These are phyloP conservation scores for Cyclotella choctawhatcheeana DNA, from an alignment of 108 stramenopile species.

Conservation along the genomic window DNA sequence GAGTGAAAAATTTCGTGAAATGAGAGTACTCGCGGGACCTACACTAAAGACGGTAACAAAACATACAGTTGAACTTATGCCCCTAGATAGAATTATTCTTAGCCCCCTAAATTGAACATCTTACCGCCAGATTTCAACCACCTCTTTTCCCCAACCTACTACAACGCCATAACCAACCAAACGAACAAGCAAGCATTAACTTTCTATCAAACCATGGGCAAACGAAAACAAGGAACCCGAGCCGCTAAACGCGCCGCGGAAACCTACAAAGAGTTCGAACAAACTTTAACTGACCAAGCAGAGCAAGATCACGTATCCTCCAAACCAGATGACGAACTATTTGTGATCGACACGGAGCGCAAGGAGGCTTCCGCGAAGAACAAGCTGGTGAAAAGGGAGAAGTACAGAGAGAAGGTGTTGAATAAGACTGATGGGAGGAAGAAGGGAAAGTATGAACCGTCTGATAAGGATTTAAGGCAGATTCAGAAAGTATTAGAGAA, in stretches of 20 bases:
- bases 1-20: no score
- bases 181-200: no score
- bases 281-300: constrained; percentile 51
- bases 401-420: constrained; percentile 27
- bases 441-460: constrained; percentile 43
- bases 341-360: constrained; percentile 75
- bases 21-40: no score
- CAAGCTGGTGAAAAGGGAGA: constrained; percentile 28
- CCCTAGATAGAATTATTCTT: no score
- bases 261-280: constrained; percentile 55
- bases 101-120: no score
- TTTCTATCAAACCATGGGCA: constrained; percentile 63
- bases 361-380: constrained; percentile 18
- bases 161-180: no score
- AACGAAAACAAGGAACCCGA: constrained; percentile 67
- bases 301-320: constrained; percentile 49
- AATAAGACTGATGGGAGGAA: constrained; percentile 20
- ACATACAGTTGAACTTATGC: no score
- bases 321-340: constrained; percentile 75
- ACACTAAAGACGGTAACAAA: no score
- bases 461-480: constrained; percentile 61
- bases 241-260: constrained; percentile 65
- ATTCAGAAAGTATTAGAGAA: constrained; percentile 55
- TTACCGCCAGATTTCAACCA: no score
- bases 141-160: no score